phyloP scores from a whole-genome alignment of 208 protist species.

The Wallacemonas sp. region DNA sequence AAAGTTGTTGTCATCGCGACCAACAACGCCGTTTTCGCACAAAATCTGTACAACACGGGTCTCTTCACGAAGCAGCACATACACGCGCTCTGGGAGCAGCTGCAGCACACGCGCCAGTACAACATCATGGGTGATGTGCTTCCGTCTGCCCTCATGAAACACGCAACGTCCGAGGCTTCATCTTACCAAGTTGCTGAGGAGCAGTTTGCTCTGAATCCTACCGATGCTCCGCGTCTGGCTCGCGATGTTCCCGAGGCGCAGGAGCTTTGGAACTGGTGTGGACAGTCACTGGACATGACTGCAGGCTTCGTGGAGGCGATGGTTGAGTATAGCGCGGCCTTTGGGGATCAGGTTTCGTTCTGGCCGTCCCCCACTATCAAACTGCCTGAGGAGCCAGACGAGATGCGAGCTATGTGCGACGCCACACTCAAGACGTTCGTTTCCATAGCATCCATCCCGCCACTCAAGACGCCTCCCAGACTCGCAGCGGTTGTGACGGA shows the following conservation, averaged over 20 bases:
- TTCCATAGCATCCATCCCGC: neutral
- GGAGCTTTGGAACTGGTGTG: neutral
- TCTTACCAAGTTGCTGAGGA: neutral
- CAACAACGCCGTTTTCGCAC: conserved; percentile 5
- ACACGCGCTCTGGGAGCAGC: neutral
- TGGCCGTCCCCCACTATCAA: neutral
- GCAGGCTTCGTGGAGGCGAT: neutral
- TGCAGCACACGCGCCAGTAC: conserved; percentile 27
- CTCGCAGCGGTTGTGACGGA: neutral
- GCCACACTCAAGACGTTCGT: neutral
- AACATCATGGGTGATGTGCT: conserved; percentile 26
- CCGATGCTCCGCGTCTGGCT: neutral
- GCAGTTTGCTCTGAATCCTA: conserved; percentile 1
- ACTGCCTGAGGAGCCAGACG: neutral
- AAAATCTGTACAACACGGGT: neutral
- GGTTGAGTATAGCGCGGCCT: conserved; percentile 1
- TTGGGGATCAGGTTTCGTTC: neutral
- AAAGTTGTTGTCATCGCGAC: conserved; percentile 12
- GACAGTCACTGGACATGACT: neutral
- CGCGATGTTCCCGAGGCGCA: conserved; percentile 5
- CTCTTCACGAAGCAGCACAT: conserved; percentile 19
- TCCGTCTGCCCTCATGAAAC: conserved; percentile 18
- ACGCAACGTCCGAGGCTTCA: neutral
- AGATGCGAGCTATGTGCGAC: neutral
- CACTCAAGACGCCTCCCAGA: neutral